Base-by-base conservation (phyloP, 257 asterid species). In the Oldenlandia corymbosa region DNA sequence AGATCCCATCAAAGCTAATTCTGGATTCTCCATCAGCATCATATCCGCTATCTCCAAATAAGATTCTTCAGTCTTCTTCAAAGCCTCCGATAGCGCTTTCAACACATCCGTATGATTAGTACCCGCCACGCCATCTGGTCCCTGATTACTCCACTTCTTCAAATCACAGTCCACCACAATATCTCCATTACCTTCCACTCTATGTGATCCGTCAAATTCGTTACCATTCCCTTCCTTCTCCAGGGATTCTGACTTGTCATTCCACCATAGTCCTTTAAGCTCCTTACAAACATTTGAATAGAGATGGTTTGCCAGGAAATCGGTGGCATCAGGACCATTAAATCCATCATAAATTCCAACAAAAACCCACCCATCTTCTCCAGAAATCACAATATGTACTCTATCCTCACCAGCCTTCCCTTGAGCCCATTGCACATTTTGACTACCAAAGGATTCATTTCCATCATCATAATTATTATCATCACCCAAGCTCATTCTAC, bases 321-420 rank as follows among this genome's bases (percentile, higher is more conserved):
- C 99, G 1, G 97, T 88, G 21, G 98, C 98, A 78, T 91, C 98
- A 13, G 98, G 98, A 45, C 98, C 98, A 9, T 75, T 85, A 41
- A 91, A 91, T 68, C 98, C 98, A 59, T 88, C 97, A 43, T 86
- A 88, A 57, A 91, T 91, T 23, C 99, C 99, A 2, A 92, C 97
- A 60, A 89, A 93, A 64, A 90, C 90, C 95, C 95, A 85, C 0
- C 88, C 94, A 60, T 85, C 91, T 62, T 89, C 99, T 39, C 87
- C 96, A 4, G 97, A 90, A 16, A 93, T 74, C 54, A 87, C 97
- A 0, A 93, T 62, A 66, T 90, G 99, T 10, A 93, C 94, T 60
- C 99, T 66, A 73, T 90, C 97, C 54, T 93, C 97, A 27, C 99
- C 99, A 1, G 99, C 97, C 64, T 93, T 93, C 6, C 99, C 97